Percentiles rank a stretch among this genome's conserved stretches.
These are phyloP conservation scores for Globisporangium yorkense DNA, from an alignment of 352 stramenopile genomes.

Conservation along the genomic window DNA sequence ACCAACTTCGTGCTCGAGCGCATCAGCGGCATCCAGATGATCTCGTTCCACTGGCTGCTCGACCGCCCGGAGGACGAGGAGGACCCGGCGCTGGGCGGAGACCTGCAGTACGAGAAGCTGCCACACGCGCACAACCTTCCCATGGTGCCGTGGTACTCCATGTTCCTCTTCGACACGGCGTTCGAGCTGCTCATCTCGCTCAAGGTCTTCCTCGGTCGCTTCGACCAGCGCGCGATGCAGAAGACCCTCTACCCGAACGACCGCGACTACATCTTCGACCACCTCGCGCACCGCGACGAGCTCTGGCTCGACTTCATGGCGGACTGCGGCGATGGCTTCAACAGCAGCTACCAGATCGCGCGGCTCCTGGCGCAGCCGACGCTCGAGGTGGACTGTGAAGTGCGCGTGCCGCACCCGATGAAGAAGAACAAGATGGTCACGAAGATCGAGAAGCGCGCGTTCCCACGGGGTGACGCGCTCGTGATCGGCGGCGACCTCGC, in stretches of 20 bases:
- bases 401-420: slow-evolving; percentile 11
- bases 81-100: slow-evolving; percentile 20
- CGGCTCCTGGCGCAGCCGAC: slow-evolving; percentile 86
- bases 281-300: slow-evolving; percentile 67
- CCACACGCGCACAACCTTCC: slow-evolving; percentile 68
- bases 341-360: slow-evolving; percentile 92
- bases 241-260: slow-evolving; percentile 69
- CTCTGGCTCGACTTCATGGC: slow-evolving; percentile 95
- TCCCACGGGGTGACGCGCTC: slow-evolving; percentile 84
- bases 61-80: slow-evolving; percentile 41
- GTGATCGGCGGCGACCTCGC: slow-evolving; percentile 91
- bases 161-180: slow-evolving; percentile 88
- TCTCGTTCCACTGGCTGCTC: slow-evolving; percentile 72
- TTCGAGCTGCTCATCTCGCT: slow-evolving; percentile 91
- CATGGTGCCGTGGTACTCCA: slow-evolving; percentile 95
- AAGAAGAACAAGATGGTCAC: neutral
- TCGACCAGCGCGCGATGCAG: slow-evolving; percentile 90
- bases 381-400: slow-evolving; percentile 62
- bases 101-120: slow-evolving; percentile 52
- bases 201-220: slow-evolving; percentile 90
- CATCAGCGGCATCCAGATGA: slow-evolving; percentile 73
- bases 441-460: slow-evolving; percentile 39
- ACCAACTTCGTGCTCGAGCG: slow-evolving; percentile 84
- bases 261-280: slow-evolving; percentile 78
- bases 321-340: slow-evolving; percentile 92